Percentiles rank a stretch among this genome's conserved stretches.
Evolutionary conservation across 176 grass and related monocot genomes (phyloP).

Genomic region (Triticum turgidum): DNA sequence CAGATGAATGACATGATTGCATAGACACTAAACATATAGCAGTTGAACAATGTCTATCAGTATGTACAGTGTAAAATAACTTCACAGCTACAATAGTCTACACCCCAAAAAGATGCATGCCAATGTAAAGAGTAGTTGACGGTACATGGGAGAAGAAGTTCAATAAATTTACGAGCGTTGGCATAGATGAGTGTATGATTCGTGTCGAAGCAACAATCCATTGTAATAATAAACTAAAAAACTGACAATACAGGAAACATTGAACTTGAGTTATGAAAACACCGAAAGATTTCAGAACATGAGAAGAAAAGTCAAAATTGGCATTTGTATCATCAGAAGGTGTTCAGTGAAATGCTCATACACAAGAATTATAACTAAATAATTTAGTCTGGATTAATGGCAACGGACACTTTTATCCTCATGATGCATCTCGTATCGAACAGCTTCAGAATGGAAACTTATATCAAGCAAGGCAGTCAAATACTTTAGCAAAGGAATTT

Average conservation of each 20-base stretch:
- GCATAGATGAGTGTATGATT: background rate
- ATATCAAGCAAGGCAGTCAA: background rate
- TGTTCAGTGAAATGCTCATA: background rate
- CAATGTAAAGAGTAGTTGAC: background rate
- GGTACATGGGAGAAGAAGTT: background rate
- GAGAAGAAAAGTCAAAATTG: background rate
- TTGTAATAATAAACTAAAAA: slow-evolving; percentile 20
- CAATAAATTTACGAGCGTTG: background rate
- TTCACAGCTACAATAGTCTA: background rate
- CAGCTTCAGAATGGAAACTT: background rate
- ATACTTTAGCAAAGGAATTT: background rate
- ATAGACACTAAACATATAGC: slow-evolving; percentile 7
- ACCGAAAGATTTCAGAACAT: background rate
- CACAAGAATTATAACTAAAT: background rate
- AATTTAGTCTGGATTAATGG: slow-evolving; percentile 3
- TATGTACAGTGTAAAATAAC: background rate
- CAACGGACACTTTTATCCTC: background rate
- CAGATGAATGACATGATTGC: background rate
- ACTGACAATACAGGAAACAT: background rate
- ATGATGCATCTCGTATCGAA: background rate
- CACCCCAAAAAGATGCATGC: background rate
- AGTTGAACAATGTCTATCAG: background rate
- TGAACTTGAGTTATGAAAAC: background rate
- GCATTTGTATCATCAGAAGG: slow-evolving; percentile 1
- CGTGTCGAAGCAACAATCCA: background rate